A percentile compares a stretch with the other conserved stretches of the same genome.
Conservation (phyloP, 2,329 filamentous ascomycete species). For the Epichloe aotearoae region DNA sequence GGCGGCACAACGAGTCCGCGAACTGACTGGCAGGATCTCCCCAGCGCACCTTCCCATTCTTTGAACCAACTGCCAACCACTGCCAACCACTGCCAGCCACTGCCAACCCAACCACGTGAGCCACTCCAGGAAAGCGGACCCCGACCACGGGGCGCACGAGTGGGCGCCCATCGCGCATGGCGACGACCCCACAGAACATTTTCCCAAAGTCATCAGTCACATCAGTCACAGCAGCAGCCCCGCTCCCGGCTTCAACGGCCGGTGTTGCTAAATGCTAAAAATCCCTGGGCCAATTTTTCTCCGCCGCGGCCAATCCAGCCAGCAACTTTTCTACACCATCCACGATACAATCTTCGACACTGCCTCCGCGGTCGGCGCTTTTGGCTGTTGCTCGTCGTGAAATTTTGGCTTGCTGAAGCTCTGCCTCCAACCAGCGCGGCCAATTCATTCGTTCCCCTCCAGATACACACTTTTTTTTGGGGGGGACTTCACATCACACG, state of each 20-base stretch:
- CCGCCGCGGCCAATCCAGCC: conserved; percentile 1
- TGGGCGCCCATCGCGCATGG: neutral
- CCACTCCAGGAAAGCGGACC: too few relatives aligned
- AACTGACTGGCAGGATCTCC: neutral
- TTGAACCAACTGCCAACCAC: neutral
- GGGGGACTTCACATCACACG: neutral
- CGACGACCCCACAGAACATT: neutral
- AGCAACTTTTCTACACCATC: conserved; percentile 1
- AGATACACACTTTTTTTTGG: neutral
- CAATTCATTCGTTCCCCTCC: neutral
- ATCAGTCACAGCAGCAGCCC: neutral
- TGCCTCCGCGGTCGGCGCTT: conserved; percentile 6
- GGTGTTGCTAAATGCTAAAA: neutral
- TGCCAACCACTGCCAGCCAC: too few relatives aligned
- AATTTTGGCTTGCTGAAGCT: neutral
- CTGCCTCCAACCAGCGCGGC: neutral
- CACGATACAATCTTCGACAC: neutral
- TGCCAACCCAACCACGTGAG: too few relatives aligned
- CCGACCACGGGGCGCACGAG: too few relatives aligned
- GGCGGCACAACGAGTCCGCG: too few relatives aligned
- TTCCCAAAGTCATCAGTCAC: neutral
- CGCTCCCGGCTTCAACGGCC: conserved; percentile 1
- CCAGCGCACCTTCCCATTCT: neutral
- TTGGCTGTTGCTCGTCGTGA: neutral
- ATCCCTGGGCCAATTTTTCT: conserved; percentile 2